These are phyloP conservation scores for Phytophthora nicotianae DNA, from an alignment of 352 stramenopile genomes.

Conservation along the genomic window DNA sequence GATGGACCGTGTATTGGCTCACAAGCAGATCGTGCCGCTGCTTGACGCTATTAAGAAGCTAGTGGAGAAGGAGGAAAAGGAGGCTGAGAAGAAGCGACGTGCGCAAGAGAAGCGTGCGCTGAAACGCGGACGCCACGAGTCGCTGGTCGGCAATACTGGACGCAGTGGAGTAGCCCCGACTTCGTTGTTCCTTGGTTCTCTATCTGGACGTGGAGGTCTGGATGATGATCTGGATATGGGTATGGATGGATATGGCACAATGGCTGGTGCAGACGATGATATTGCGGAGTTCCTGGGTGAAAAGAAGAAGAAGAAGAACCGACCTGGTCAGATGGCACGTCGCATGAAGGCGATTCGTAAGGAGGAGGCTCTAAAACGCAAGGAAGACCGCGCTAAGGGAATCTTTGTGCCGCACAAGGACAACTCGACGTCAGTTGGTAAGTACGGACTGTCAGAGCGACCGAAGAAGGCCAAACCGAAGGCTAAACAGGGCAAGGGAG, in stretches of 20 bases:
- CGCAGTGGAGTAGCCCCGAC: conserved; percentile 56
- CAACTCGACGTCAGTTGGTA: conserved; percentile 31
- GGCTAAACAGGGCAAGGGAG: conserved; percentile 21
- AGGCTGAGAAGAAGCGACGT: conserved; percentile 63
- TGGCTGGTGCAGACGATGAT: conserved; percentile 70
- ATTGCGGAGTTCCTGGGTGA: conserved; percentile 87
- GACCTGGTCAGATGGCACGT: conserved; percentile 75
- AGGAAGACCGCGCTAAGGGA: conserved; percentile 50
- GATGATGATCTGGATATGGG: conserved; percentile 35
- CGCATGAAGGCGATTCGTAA: conserved; percentile 78
- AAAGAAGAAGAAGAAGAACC: conserved; percentile 89
- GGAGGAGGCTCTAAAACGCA: conserved; percentile 59
- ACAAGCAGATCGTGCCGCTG: conserved; percentile 74
- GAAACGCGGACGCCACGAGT: conserved; percentile 57
- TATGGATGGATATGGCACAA: conserved; percentile 33
- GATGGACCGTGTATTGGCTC: conserved; percentile 63
- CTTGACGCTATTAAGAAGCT: conserved; percentile 61
- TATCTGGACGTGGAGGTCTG: conserved; percentile 53
- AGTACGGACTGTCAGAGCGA: conserved; percentile 78
- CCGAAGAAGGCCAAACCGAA: conserved; percentile 72
- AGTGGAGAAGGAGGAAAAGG: conserved; percentile 58
- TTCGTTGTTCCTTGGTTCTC: conserved; percentile 79
- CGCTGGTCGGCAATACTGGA: conserved; percentile 62
- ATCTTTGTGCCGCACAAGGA: conserved; percentile 48
- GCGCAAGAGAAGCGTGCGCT: conserved; percentile 67